Evolutionary conservation across 805 yeast species (phyloP), one percentile per base, ranked within the genome.

Genomic region (Schizosaccharomyces osmophilus): DNA sequence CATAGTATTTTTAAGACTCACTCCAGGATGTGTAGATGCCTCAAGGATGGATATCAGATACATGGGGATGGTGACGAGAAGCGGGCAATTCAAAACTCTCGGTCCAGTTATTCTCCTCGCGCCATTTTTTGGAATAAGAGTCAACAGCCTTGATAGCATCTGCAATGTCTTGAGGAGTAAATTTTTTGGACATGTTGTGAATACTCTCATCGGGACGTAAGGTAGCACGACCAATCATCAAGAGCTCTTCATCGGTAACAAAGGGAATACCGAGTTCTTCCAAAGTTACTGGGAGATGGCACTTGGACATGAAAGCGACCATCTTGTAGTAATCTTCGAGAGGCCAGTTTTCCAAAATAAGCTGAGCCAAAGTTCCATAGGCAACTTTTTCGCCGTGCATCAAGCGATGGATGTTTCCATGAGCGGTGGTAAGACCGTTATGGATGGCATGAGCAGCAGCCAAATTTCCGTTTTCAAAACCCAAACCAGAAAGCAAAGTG

Each of bases 151-250:
- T 24, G 13, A 57, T 57, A 22, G 60, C 60, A 24, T 57, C 60
- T 17, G 48, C 43, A 4, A 57, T 22, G 13, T 39, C 29, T 15
- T 15, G n/a, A 11, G 60, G 48, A 1, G 43, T 29, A 19, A 57
- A 36, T 43, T 57, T 57, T 24, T 57, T 39, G n/a, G 60, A 41
- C 60, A 57, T 57, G 60, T 57, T 57, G 60, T 57, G 60, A 57
- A 42, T 36, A 24, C 55, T 59, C 54, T 59, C 54, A 22, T 59
- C 39, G 17, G 39, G 39, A 15, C 43, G 26, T 31, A 59, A n/a
- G 29, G 61, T 24, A 19, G 54, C 54, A 17, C 36, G 17, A 39
- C 54, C 61, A 8, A 59, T 51, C 48, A 19, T 42, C 17, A 59
- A 29, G 8, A 59, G 29, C 55, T 59, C 54, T 42, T 59, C 61